Base-by-base conservation (phyloP, 2,329 filamentous ascomycete genomes). In the Tolypocladium tropicale region DNA sequence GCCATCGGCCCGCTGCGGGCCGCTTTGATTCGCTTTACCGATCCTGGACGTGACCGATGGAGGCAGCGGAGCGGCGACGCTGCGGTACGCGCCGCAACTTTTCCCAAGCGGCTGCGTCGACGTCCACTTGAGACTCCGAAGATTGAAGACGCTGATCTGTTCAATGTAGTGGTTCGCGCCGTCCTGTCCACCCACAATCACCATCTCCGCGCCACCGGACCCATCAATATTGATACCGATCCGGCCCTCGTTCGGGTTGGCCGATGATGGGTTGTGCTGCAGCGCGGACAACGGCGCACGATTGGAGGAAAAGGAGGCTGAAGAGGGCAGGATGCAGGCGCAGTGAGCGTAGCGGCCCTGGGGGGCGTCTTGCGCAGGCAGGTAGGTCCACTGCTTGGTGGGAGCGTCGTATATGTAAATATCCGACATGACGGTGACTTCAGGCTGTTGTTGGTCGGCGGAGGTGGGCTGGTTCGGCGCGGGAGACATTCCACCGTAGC, bases 161-260 rank as follows among this genome's bases (percentile, higher is more conserved):
- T 99, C 93, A 62, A 99, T 99, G 68, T 99, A 99, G 70, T 96
- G 92, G 70, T 99, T 99, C n/a, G 88, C 87, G 55, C 89, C 94
- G 67, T 99, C 94, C 71, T 99, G 94, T 0, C 94, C 94, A 58
- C 94, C 94, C 9, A 97, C 92, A 16, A 99, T 87, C 6, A 99
- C 83, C 93, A 99, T 96, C 70, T 99, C 93, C 2, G 94, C 90
- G 34, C 94, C 94, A 18, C 94, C 94, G 23, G 84, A 84, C 0
- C 94, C 93, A 70, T 99, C 92, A 58, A 97, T 85, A 60, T 88
- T 88, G 57, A 96, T 86, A 3, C 93, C 93, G 56, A 96, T 85
- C 3, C 88, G 83, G 18, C 93, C 93, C 66, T 94, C 89, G 67
- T 96, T 94, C 2, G 90, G 86, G 62, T 89, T 89, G n/a, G 81